Percentiles rank a stretch among this genome's conserved stretches.
These are phyloP conservation scores for Afroboletus lepidellus DNA, from an alignment of 1,284 basidiomycete species.

Conservation along the genomic window DNA sequence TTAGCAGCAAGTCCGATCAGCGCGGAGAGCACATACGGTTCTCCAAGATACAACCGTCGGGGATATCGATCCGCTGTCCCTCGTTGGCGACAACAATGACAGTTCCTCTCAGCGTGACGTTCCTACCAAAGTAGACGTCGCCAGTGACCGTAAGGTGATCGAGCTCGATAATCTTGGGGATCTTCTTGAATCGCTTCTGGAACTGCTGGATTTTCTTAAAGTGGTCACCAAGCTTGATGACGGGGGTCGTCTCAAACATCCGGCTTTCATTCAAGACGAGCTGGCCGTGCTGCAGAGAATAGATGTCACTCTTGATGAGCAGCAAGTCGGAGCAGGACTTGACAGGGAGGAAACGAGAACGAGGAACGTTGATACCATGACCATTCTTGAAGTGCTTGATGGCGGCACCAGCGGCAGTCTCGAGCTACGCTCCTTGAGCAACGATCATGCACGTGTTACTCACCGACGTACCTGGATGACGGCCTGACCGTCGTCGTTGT, in stretches of 20 bases:
- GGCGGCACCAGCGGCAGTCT: conserved; percentile 96
- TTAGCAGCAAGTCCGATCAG: not conserved
- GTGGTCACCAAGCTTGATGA: conserved; percentile 96
- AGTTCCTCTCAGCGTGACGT: conserved; percentile 85
- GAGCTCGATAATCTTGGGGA: conserved; percentile 90
- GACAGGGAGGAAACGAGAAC: conserved; percentile 96
- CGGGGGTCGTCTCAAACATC: conserved; percentile 94
- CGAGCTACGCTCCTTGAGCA: conserved; percentile 59
- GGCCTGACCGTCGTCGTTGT: conserved; percentile 83
- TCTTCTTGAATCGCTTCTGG: conserved; percentile 97
- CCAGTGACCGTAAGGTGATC: conserved; percentile 97
- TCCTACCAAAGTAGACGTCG: conserved; percentile 94
- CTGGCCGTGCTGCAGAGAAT: conserved; percentile 92
- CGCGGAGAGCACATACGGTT: conserved; percentile 58
- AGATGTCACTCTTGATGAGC: conserved; percentile 96
- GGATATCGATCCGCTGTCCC: conserved; percentile 93
- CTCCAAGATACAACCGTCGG: conserved; percentile 93
- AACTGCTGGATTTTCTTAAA: conserved; percentile 95
- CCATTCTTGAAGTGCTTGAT: conserved; percentile 97
- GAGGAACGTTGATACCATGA: conserved; percentile 97
- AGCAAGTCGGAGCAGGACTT: conserved; percentile 90
- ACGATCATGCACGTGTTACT: not conserved
- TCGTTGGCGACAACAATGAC: conserved; percentile 91
- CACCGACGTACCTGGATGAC: conserved; percentile 61
- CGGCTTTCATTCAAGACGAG: conserved; percentile 87